Conservation (phyloP, 495 filamentous ascomycete species). For the Amphirosellinia nigrospora region DNA sequence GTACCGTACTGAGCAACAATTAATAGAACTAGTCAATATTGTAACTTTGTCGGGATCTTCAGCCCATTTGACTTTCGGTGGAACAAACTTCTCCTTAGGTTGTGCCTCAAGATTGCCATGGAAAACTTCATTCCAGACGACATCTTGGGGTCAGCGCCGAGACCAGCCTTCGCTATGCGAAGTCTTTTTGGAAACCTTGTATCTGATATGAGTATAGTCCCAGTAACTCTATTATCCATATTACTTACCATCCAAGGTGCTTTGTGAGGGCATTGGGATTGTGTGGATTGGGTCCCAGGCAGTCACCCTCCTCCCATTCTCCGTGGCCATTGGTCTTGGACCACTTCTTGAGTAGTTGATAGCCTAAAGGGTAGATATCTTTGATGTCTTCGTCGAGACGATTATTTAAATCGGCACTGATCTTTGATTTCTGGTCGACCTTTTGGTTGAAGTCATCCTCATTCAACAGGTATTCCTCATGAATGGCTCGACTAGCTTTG, state of each 20-base stretch:
- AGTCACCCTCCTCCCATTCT: conserved; percentile 12
- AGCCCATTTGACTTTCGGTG: conserved; percentile 18
- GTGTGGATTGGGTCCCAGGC: conserved; percentile 8
- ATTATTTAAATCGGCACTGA: not conserved
- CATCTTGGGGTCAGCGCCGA: conserved; percentile 22
- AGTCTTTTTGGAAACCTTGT: conserved; percentile 6
- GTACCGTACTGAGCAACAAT: not conserved
- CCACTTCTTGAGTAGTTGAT: conserved; percentile 16
- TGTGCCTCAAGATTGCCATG: conserved; percentile 10
- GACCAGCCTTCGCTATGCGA: conserved; percentile 16
- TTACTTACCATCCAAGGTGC: conserved; percentile 21
- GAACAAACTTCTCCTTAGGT: not conserved
- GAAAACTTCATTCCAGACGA: conserved; percentile 15
- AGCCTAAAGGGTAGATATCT: conserved; percentile 7
- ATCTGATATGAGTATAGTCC: not conserved
- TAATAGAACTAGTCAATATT: not conserved
- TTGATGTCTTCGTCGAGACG: not conserved
- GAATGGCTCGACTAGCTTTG: not conserved
- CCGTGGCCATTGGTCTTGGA: not conserved
- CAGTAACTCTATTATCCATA: not conserved
- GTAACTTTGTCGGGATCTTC: conserved; percentile 7
- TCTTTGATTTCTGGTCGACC: not conserved
- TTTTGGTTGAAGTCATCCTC: conserved; percentile 8
- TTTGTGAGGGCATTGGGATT: conserved; percentile 3
- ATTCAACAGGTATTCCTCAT: conserved; percentile 25